Evolutionary conservation across 2,329 filamentous ascomycete genomes (phyloP).

Genomic region (Cryphonectria parasitica): DNA sequence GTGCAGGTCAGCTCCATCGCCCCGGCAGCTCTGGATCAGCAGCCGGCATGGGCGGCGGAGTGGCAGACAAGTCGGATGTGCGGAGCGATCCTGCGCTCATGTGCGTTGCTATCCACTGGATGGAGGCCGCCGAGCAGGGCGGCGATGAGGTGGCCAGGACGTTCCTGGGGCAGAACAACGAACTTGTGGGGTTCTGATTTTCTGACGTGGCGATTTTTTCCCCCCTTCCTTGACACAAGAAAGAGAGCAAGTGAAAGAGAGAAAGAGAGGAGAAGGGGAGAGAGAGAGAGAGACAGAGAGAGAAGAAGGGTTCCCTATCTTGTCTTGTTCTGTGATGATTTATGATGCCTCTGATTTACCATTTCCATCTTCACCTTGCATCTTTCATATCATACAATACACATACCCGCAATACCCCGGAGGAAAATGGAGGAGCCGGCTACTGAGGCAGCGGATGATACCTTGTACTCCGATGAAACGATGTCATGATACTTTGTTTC

Average conservation of each 20-base stretch:
- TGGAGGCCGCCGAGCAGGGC: constrained; percentile 85
- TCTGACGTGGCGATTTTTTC: not conserved
- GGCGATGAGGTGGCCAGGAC: constrained; percentile 83
- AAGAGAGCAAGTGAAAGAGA: not conserved
- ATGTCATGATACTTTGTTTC: constrained; percentile 12
- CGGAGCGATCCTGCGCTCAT: constrained; percentile 84
- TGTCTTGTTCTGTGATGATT: constrained; percentile 3
- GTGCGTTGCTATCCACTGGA: constrained; percentile 97
- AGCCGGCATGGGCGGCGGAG: constrained; percentile 34
- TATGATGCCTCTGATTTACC: constrained; percentile 3
- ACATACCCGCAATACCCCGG: constrained; percentile 24
- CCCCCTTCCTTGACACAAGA: too few species aligned
- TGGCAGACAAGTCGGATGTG: constrained; percentile 44
- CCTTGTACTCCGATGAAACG: constrained; percentile 17
- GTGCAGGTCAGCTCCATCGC: constrained; percentile 28
- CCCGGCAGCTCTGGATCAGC: constrained; percentile 30
- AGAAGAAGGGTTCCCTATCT: not conserved
- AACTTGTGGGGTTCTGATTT: constrained; percentile 23
- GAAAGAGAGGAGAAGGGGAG: not conserved
- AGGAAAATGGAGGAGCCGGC: constrained; percentile 9
- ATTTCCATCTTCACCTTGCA: constrained; percentile 12
- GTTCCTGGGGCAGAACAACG: constrained; percentile 69
- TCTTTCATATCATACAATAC: constrained; percentile 17
- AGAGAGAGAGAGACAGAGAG: not conserved
- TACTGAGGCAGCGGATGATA: not conserved